phyloP scores from a whole-genome alignment of 139 green algal genomes.

The Chlorella sp. region DNA sequence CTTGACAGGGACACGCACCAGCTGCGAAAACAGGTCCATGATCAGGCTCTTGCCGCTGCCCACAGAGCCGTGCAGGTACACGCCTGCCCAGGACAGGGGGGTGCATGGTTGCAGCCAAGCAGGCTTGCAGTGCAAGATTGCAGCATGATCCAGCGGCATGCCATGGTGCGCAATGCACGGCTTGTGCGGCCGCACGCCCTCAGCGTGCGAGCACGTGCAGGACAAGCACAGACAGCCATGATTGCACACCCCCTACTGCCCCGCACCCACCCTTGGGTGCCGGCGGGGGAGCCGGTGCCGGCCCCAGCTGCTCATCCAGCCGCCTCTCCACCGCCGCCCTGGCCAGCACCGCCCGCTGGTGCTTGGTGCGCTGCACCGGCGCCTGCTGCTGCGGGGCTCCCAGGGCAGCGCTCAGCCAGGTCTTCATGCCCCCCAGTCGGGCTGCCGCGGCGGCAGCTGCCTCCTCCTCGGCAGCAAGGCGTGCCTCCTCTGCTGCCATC shows the following conservation, averaged over 20 bases:
- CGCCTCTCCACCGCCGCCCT: neutral
- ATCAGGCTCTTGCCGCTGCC: slow-evolving; percentile 75
- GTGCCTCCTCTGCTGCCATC: neutral
- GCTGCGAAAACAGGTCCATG: slow-evolving; percentile 52
- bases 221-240: neutral
- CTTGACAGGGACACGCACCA: too few species aligned
- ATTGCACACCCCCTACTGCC: neutral
- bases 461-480: neutral
- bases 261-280: slow-evolving; percentile 22
- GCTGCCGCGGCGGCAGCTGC: neutral
- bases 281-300: neutral
- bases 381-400: neutral
- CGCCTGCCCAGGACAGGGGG: slow-evolving; percentile 27
- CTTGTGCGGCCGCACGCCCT: too few species aligned
- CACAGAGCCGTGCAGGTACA: slow-evolving; percentile 76
- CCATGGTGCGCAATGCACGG: too few species aligned
- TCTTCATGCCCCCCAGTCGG: neutral
- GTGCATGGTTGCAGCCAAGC: too few species aligned
- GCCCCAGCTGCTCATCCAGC: slow-evolving; percentile 19
- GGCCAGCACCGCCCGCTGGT: slow-evolving; percentile 4
- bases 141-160: neutral
- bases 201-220: too few species aligned
- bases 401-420: neutral
- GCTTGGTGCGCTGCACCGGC: neutral
- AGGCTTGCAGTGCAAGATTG: too few species aligned